Conservation (phyloP, 371 early-diverging fungal genomes). For the Funneliformis caledonium region DNA sequence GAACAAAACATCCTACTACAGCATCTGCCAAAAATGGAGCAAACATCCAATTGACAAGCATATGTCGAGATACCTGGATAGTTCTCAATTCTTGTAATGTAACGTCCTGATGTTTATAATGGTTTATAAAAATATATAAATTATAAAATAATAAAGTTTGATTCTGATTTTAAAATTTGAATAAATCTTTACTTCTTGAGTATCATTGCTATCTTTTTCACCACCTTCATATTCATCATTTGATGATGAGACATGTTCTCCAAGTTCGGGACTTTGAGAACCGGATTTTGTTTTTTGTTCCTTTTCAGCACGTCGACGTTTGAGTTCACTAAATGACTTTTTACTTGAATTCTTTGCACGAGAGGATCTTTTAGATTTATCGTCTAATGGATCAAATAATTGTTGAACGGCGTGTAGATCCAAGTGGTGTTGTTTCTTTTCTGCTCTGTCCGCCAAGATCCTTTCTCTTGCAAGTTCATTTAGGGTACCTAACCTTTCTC, state of each 20-base stretch:
- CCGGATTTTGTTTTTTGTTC: slow-evolving; percentile 26
- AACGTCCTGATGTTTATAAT: not conserved
- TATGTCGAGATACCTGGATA: slow-evolving; percentile 20
- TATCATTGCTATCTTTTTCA: not conserved
- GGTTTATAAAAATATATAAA: too few species aligned
- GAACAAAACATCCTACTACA: slow-evolving; percentile 27
- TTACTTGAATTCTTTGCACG: slow-evolving; percentile 9
- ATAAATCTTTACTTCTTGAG: not conserved
- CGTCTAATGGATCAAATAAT: slow-evolving; percentile 8
- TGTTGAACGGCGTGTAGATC: slow-evolving; percentile 21
- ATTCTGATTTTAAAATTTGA: not conserved
- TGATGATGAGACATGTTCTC: slow-evolving; percentile 11
- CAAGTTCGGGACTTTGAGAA: slow-evolving; percentile 18
- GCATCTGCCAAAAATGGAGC: slow-evolving; percentile 9
- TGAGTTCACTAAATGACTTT: slow-evolving; percentile 4
- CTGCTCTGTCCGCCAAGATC: slow-evolving; percentile 30
- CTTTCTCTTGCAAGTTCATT: slow-evolving; percentile 29
- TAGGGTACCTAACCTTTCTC: slow-evolving; percentile 25
- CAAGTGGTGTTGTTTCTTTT: slow-evolving; percentile 18
- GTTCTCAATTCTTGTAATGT: slow-evolving; percentile 13
- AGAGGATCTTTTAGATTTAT: slow-evolving; percentile 27
- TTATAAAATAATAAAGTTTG: not conserved
- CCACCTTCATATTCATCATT: slow-evolving; percentile 11
- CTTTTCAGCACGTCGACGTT: slow-evolving; percentile 25
- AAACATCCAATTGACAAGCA: slow-evolving; percentile 30